Evolutionary conservation across 2,329 filamentous ascomycete genomes (phyloP), one percentile per base, ranked within the genome.

Genomic region (Lecanicillium sp.): DNA sequence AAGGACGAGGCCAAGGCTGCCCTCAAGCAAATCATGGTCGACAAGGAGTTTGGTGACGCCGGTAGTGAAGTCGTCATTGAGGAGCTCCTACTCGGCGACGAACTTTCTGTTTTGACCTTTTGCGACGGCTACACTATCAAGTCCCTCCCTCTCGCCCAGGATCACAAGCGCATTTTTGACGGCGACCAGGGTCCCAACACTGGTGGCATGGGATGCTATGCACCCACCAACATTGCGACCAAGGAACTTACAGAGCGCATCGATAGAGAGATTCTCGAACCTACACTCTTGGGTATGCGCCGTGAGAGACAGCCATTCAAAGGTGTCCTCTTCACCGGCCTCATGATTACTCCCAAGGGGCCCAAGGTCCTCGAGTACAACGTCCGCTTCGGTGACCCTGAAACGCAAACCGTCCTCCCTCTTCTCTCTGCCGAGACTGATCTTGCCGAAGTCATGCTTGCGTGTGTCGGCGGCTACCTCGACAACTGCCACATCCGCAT

Each of bases 121-220:
- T 86, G 81, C 54, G 92, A 98, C 56, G 92, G 92, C 37, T 83
- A 84, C 56, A 83, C 82, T 1, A 84, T 94, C 57, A 75, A 78
- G 55, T 87, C 83, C 8, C 70, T 96, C 9, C 90, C 90, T 5
- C 83, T 92, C 1, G 90, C 90, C 2, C 92, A 98, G 61, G 92
- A 96, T 59, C 92, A 98, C 70, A 96, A 98, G 73, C 78, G 88
- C 45, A 88, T 94, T 47, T 85, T 84, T 38, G 92, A 98, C 53
- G 86, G 85, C 39, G 90, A 96, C 56, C 73, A 77, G 35, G 92
- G 92, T 2, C 85, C 88, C 28, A 96, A 96, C 65, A 96, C 92
- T 3, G 92, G 90, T 43, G 92, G 92, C 29, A 96, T 96, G 92
- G 92, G 92, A 37, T 95, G 88, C 57, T 96, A 96, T 61, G 88